Conservation (phyloP, 305 asterid genomes). For the Fraxinus velutina region DNA sequence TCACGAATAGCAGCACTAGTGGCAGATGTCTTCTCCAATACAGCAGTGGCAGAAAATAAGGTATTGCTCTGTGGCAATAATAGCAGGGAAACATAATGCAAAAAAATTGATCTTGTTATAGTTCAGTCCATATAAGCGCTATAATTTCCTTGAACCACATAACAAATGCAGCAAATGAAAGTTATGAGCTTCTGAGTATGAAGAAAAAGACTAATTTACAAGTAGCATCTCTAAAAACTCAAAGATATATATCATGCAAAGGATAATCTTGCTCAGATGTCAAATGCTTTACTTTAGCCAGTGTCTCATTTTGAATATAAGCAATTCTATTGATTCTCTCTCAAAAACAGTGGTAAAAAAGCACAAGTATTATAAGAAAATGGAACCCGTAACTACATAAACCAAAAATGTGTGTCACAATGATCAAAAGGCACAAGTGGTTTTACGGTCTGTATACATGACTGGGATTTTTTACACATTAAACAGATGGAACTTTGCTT, state of each 20-base stretch:
- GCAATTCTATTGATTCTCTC: background rate
- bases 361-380: background rate
- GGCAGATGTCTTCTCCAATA: constrained; percentile 79
- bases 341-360: background rate
- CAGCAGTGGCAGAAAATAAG: constrained; percentile 75
- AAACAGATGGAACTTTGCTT: background rate
- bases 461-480: background rate
- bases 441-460: background rate
- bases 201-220: background rate
- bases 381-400: background rate
- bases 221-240: background rate
- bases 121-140: background rate
- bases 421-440: background rate
- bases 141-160: background rate
- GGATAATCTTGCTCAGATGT: background rate
- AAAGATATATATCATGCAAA: background rate
- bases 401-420: background rate
- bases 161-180: background rate
- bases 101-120: background rate
- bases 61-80: constrained; percentile 24
- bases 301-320: background rate
- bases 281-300: background rate
- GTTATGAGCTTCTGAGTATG: background rate
- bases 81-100: background rate
- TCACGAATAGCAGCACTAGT: constrained; percentile 79